phyloP scores from a whole-genome alignment of 306 rosid species.

The Fragaria vesca region DNA sequence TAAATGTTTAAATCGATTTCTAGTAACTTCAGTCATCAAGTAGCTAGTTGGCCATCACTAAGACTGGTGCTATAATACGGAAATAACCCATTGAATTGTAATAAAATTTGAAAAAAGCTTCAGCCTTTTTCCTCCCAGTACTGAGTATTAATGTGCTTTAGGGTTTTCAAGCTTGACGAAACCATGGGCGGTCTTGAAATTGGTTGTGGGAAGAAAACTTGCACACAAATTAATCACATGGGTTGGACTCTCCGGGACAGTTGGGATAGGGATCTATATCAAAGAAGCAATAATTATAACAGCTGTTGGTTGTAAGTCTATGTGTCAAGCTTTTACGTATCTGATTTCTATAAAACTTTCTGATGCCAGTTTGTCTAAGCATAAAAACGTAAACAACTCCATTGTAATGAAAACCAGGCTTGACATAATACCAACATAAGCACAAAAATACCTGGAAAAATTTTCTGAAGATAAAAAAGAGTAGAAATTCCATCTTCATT shows the following conservation, averaged over 20 bases:
- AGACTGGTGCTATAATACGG: neutral
- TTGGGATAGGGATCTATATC: neutral
- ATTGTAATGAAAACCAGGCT: neutral
- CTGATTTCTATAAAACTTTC: neutral
- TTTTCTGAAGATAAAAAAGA: conserved; percentile 95
- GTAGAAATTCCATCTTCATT: conserved; percentile 93
- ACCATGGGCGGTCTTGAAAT: neutral
- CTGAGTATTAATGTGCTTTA: neutral
- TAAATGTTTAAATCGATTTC: neutral
- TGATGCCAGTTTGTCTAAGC: neutral
- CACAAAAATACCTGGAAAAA: conserved; percentile 77
- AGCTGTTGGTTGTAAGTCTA: neutral
- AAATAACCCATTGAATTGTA: neutral
- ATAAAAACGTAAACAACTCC: neutral
- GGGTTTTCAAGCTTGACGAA: neutral
- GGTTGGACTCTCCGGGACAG: neutral
- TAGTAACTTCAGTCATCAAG: neutral
- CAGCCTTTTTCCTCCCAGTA: neutral
- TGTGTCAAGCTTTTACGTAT: neutral
- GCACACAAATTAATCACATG: neutral
- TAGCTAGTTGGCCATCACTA: neutral
- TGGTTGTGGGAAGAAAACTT: neutral
- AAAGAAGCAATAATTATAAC: neutral
- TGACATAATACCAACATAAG: conserved; percentile 14
- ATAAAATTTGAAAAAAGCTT: neutral